Evolutionary conservation across 495 filamentous ascomycete species (phyloP), one percentile per base, ranked within the genome.

Genomic region (Daldinia caldariorum): DNA sequence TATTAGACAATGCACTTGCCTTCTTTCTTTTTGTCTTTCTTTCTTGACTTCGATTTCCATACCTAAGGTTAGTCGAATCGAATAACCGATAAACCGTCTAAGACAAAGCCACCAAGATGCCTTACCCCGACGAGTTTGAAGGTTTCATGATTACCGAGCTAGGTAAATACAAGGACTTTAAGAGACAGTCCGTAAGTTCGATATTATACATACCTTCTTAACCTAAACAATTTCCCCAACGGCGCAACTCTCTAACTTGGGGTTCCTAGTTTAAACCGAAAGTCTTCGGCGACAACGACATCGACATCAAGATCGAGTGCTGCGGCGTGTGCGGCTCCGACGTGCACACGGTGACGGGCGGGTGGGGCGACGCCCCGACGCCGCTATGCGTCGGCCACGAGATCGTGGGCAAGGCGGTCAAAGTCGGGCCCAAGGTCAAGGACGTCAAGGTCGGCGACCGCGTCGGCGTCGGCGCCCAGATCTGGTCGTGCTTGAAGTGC

Each of bases 311-410:
- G 73, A 82, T 82, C 68, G 77, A 79, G 55, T 79, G 78, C 71
- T 95, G 92, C 77, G 92, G 92, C 72, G 89, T 94, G 10, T 93
- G 91, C 78, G 91, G 89, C 9, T 90, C 86, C 26, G 92, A 94
- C 72, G 87, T 93, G 14, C 92, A 94, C 82, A 92, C 88, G 47
- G 88, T 91, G 59, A 91, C 85, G 55, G 88, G 90, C 60, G 91
- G 91, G 39, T 94, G 91, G 92, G 91, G 92, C 29, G 84, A 87
- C 0, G 85, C 81, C 4, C 74, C 86, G 61, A 86, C 85, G 26
- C 86, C 91, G 50, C 89, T 91, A 50, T 92, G 89, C 68, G 89
- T 92, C 18, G 90, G 91, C 66, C 91, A 93, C 71, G 92, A 94
- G 74, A 83, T 93, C 66, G 81, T 94, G 64, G 91, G 92, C 50